phyloP scores from a whole-genome alignment of 2,329 filamentous ascomycete species.

The Rutstroemia sp. region DNA sequence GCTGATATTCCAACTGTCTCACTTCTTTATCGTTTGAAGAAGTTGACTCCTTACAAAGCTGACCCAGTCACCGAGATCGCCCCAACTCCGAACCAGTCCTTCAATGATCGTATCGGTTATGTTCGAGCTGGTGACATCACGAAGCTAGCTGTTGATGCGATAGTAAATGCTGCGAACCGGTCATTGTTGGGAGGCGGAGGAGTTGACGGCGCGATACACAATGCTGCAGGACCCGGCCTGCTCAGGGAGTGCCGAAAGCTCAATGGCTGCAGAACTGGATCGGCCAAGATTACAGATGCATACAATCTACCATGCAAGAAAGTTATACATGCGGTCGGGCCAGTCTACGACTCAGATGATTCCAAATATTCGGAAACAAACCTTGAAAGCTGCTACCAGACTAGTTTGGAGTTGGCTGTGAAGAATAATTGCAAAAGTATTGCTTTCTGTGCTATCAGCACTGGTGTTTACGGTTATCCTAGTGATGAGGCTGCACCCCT shows the following conservation, averaged over 20 bases:
- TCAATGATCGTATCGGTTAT: slow-evolving; percentile 66
- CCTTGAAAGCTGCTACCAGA: slow-evolving; percentile 58
- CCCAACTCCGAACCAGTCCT: slow-evolving; percentile 38
- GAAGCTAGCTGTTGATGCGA: slow-evolving; percentile 65
- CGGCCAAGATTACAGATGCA: slow-evolving; percentile 74
- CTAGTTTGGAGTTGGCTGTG: slow-evolving; percentile 65
- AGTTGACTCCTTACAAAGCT: slow-evolving; percentile 22
- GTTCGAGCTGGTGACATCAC: slow-evolving; percentile 72
- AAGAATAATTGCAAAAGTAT: slow-evolving; percentile 59
- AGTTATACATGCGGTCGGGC: slow-evolving; percentile 88
- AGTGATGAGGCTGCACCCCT: slow-evolving; percentile 62
- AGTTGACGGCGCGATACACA: slow-evolving; percentile 82
- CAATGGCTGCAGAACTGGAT: slow-evolving; percentile 67
- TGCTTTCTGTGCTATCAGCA: slow-evolving; percentile 80
- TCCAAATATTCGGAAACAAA: slow-evolving; percentile 39
- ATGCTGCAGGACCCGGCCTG: slow-evolving; percentile 65
- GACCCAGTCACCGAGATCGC: slow-evolving; percentile 10
- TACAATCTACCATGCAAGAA: slow-evolving; percentile 69
- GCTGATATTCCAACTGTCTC: slow-evolving; percentile 28
- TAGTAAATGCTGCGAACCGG: slow-evolving; percentile 88
- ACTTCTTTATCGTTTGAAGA: slow-evolving; percentile 27
- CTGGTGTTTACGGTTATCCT: slow-evolving; percentile 86
- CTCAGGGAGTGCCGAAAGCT: slow-evolving; percentile 64
- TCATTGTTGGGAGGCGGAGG: slow-evolving; percentile 80
- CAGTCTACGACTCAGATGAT: slow-evolving; percentile 53